Evolutionary conservation across 2,329 filamentous ascomycete genomes (phyloP), one percentile per base, ranked within the genome.

Genomic region (Trichoderma koningii): DNA sequence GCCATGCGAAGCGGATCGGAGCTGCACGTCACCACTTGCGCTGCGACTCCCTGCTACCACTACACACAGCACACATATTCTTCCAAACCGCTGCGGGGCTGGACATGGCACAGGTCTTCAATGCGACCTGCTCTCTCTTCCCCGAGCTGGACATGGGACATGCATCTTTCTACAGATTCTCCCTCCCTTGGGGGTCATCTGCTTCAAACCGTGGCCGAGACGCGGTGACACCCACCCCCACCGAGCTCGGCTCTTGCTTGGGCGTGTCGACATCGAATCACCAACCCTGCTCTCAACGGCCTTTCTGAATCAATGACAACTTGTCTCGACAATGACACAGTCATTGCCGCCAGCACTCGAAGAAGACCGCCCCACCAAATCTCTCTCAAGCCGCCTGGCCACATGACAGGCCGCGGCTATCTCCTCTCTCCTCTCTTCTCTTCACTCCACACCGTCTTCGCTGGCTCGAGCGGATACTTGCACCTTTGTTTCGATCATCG

Each of bases 401-500:
- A 66, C 68, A 69, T 64, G 64, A 65, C 34, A 50, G 69, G 66
- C 59, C 64, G 65, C 61, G 53, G 56, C 30, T 38, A 53, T 63
- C 59, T 55, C 48, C 34, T 55, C 59, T 63, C 48, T 47, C 10
- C 47, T 59, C 47, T 45, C 42, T 45, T 47, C 45, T 26, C 45
- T 42, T 56, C 38, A 48, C 9, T 51, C 14, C 52, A 57, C 50
- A 64, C 61, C 62, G 63, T 66, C 68, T 64, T 71, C 67, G 69
- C 71, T 68, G 70, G 71, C 64, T 66, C 71, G 69, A 70, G 65
- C 65, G 66, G 66, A n/a, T 66, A 44, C 48, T 66, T 63, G 64
- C 64, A 48, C 64, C 50, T 34, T 34, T 26, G 21, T 44, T 52
- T 53, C 26, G n/a, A 30, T 60, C 34, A 60, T 65, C 63, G 21